A percentile compares a stretch with the other conserved stretches of the same genome.
phyloP scores from a whole-genome alignment of 1,284 basidiomycete species.

The Moesziomyces globuligerus region DNA sequence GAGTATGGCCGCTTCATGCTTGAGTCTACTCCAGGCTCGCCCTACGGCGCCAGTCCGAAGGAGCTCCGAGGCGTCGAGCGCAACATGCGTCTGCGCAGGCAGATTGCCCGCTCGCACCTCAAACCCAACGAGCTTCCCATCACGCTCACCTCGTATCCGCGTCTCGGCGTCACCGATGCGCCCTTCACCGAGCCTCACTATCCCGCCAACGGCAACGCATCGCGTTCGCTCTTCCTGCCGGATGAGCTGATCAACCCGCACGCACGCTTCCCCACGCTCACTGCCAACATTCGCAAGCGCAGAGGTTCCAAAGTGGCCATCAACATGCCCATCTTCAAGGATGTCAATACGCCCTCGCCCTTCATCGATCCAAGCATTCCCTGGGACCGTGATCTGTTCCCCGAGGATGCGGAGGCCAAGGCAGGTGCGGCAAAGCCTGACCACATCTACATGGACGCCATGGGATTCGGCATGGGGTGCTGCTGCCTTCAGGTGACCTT shows the following conservation, averaged over 20 bases:
- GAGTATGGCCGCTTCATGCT: conserved; percentile 99
- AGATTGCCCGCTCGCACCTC: conserved; percentile 84
- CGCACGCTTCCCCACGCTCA: conserved; percentile 95
- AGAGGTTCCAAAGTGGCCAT: conserved; percentile 94
- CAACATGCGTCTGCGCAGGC: conserved; percentile 89
- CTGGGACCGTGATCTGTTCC: conserved; percentile 80
- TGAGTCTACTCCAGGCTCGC: conserved; percentile 94
- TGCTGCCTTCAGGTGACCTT: conserved; percentile 98
- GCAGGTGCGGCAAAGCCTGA: conserved; percentile 82
- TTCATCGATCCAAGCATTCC: conserved; percentile 91
- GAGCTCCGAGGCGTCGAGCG: conserved; percentile 89
- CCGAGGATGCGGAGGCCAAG: conserved; percentile 87
- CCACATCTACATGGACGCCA: conserved; percentile 98
- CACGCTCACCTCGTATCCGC: conserved; percentile 94
- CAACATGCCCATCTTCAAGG: conserved; percentile 92
- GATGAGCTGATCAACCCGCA: conserved; percentile 97
- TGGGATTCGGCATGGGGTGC: conserved; percentile 99
- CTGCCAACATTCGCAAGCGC: conserved; percentile 90
- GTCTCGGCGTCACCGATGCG: conserved; percentile 81
- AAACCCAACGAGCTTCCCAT: conserved; percentile 87
- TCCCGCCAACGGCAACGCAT: conserved; percentile 80
- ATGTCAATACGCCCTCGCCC: conserved; percentile 84
- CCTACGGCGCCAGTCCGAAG: conserved; percentile 85
- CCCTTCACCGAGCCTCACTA: conserved; percentile 89
- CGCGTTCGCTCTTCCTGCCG: conserved; percentile 91